A percentile compares a stretch with the other conserved stretches of the same genome.
Evolutionary conservation across 2,329 filamentous ascomycete species (phyloP).

Genomic region (Clonostachys chloroleuca): DNA sequence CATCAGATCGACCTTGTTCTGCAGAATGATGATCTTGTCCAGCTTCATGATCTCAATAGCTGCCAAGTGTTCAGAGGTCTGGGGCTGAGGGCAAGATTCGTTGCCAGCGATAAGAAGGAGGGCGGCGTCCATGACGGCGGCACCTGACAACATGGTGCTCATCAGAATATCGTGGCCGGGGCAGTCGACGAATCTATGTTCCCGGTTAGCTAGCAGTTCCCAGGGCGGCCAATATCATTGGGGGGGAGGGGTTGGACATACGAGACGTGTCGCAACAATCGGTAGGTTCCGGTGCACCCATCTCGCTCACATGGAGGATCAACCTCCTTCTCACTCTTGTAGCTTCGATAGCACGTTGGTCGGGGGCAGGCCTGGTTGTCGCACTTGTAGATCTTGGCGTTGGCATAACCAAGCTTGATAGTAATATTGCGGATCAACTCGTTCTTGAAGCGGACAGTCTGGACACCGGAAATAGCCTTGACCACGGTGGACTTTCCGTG

Average conservation of each 20-base stretch:
- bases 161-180: slow-evolving; percentile 99
- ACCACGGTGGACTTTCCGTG: slow-evolving; percentile 99
- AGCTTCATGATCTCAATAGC: slow-evolving; percentile 99
- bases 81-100: slow-evolving; percentile 95
- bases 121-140: slow-evolving; percentile 98
- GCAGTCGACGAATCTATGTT: slow-evolving; percentile 85
- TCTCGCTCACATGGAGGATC: slow-evolving; percentile 94
- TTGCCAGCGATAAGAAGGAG: slow-evolving; percentile 96
- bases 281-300: slow-evolving; percentile 83
- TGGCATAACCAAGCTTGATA: slow-evolving; percentile 99
- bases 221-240: background rate
- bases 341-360: slow-evolving; percentile 93
- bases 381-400: slow-evolving; percentile 99
- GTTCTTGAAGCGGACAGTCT: slow-evolving; percentile 99
- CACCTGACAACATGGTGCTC: slow-evolving; percentile 99
- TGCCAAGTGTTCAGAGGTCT: slow-evolving; percentile 97
- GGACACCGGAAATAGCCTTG: slow-evolving; percentile 97
- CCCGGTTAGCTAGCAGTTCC: background rate
- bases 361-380: slow-evolving; percentile 87
- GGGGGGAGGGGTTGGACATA: slow-evolving; percentile 36
- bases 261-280: slow-evolving; percentile 88
- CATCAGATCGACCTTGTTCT: slow-evolving; percentile 99
- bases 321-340: slow-evolving; percentile 98
- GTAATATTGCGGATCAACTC: slow-evolving; percentile 99
- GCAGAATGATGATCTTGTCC: slow-evolving; percentile 97